Percentiles rank a stretch among this genome's conserved stretches.
Evolutionary conservation across 1,139 yeast species (phyloP).

Genomic region (Suhomyces guaymorum): DNA sequence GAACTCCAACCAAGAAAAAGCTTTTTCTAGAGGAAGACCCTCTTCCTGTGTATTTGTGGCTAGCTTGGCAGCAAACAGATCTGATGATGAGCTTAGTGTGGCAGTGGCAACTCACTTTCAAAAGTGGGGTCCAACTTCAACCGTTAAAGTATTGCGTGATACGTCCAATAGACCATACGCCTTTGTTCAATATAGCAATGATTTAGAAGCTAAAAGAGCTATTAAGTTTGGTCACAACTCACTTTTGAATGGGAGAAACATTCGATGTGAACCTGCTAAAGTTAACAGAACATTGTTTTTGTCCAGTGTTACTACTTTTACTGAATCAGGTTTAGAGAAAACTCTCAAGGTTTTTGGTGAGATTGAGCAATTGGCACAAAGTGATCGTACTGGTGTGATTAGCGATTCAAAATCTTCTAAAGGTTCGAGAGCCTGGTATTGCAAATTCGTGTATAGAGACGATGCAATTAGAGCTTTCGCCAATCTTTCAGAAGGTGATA

Average conservation of each 20-base stretch:
- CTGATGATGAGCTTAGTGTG: slow-evolving; percentile 69
- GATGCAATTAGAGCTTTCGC: slow-evolving; percentile 91
- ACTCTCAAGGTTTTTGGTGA: slow-evolving; percentile 63
- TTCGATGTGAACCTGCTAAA: slow-evolving; percentile 88
- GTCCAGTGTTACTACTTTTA: slow-evolving; percentile 28
- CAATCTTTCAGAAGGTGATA: slow-evolving; percentile 52
- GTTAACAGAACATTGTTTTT: slow-evolving; percentile 82
- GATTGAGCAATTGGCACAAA: slow-evolving; percentile 64
- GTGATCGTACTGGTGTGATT: slow-evolving; percentile 41
- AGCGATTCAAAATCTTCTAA: slow-evolving; percentile 13
- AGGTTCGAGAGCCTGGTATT: slow-evolving; percentile 60
- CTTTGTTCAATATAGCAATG: slow-evolving; percentile 81
- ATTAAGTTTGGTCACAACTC: slow-evolving; percentile 69
- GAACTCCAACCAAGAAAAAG: not conserved
- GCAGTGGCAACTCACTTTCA: slow-evolving; percentile 67
- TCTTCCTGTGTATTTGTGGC: slow-evolving; percentile 91
- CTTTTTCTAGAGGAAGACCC: slow-evolving; percentile 46
- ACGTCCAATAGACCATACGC: slow-evolving; percentile 87
- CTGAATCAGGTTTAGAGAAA: slow-evolving; percentile 35
- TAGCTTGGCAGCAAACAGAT: slow-evolving; percentile 59
- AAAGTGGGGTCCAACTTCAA: slow-evolving; percentile 66
- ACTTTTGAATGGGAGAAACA: slow-evolving; percentile 66
- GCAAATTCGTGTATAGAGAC: slow-evolving; percentile 80
- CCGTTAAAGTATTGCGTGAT: slow-evolving; percentile 87
- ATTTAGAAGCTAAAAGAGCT: slow-evolving; percentile 69